A percentile compares a stretch with the other conserved stretches of the same genome.
Evolutionary conservation across 306 rosid species (phyloP).

Genomic region (Gastrolobium villosum): DNA sequence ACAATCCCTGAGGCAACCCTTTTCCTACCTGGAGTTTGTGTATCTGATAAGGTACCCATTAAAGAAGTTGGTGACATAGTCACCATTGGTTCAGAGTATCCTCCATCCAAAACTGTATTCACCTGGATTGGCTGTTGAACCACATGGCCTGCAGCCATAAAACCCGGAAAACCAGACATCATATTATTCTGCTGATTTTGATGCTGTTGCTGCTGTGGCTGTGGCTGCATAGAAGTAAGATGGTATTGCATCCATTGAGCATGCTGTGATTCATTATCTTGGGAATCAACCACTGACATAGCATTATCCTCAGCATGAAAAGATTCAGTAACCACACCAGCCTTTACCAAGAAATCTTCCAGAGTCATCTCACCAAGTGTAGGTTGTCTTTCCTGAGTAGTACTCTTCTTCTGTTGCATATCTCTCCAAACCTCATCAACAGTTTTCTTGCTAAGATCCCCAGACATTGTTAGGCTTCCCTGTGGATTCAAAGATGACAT

Average conservation of each 20-base stretch:
- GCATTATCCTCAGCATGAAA: conserved; percentile 53
- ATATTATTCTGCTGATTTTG: conserved; percentile 61
- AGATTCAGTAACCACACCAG: conserved; percentile 79
- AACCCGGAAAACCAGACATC: conserved; percentile 74
- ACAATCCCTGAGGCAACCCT: conserved; percentile 75
- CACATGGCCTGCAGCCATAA: conserved; percentile 65
- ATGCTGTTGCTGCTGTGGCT: conserved; percentile 53
- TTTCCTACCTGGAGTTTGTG: conserved; percentile 77
- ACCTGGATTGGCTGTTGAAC: conserved; percentile 65
- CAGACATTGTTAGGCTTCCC: conserved; percentile 69
- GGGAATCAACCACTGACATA: conserved; percentile 58
- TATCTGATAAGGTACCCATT: conserved; percentile 78
- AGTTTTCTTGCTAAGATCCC: conserved; percentile 86
- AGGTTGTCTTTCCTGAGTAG: conserved; percentile 67
- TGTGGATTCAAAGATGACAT: conserved; percentile 67
- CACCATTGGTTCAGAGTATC: conserved; percentile 69
- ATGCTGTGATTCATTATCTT: conserved; percentile 62
- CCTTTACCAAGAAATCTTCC: conserved; percentile 94
- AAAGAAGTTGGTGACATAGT: conserved; percentile 69
- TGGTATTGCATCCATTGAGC: conserved; percentile 82
- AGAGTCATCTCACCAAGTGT: conserved; percentile 97
- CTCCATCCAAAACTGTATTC: conserved; percentile 69
- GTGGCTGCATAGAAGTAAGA: conserved; percentile 54
- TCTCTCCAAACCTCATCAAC: conserved; percentile 99
- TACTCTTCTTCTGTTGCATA: conserved; percentile 75